These are phyloP conservation scores for Kazachstania psychrophila DNA, from an alignment of 805 yeast genomes.

Conservation along the genomic window DNA sequence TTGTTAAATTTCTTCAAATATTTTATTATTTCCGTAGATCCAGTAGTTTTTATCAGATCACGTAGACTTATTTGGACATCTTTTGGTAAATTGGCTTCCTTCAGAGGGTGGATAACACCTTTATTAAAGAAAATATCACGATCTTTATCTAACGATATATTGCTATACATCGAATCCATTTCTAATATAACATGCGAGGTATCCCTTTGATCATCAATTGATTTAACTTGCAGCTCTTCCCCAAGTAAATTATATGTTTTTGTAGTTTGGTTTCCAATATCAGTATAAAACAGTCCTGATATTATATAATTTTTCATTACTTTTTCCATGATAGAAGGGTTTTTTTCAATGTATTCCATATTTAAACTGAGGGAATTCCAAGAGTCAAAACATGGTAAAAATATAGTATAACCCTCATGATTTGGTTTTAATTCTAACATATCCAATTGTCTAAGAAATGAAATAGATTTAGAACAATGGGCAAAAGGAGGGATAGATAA, in stretches of 20 bases:
- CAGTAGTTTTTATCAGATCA: constrained; percentile 51
- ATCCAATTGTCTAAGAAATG: constrained; percentile 43
- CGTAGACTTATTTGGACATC: constrained; percentile 41
- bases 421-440: constrained; percentile 47
- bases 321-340: constrained; percentile 41
- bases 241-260: constrained; percentile 28
- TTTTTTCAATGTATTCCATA: constrained; percentile 45
- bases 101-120: constrained; percentile 75
- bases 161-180: constrained; percentile 16
- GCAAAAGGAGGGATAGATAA: constrained; percentile 55
- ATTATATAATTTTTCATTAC: constrained; percentile 52
- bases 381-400: constrained; percentile 67
- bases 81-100: constrained; percentile 48
- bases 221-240: constrained; percentile 2
- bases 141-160: constrained; percentile 27
- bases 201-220: constrained; percentile 6
- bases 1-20: constrained; percentile 39
- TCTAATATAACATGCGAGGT: constrained; percentile 6
- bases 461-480: constrained; percentile 57
- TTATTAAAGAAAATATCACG: constrained; percentile 67
- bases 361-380: constrained; percentile 61
- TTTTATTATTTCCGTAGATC: constrained; percentile 37
- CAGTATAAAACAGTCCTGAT: constrained; percentile 59
- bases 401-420: constrained; percentile 57
- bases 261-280: constrained; percentile 33